These are phyloP conservation scores for Lophiotrema nucula DNA, from an alignment of 495 filamentous ascomycete species.

Conservation along the genomic window DNA sequence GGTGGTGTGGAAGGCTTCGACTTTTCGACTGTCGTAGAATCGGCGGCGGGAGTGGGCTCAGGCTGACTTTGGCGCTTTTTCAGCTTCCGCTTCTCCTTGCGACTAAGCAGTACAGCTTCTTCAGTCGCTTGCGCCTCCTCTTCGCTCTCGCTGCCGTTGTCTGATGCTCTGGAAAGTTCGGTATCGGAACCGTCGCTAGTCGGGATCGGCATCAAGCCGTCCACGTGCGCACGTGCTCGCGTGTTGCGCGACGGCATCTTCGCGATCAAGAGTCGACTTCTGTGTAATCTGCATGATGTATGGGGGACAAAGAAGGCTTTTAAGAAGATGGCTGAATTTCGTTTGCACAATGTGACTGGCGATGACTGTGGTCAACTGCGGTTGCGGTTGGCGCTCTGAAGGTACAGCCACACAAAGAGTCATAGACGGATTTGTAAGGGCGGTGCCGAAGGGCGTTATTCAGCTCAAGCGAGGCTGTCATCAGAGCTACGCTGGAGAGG, in stretches of 20 bases:
- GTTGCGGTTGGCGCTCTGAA: background rate
- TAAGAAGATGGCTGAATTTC: no score
- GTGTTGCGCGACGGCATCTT: constrained; percentile 25
- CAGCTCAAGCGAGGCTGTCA: no score
- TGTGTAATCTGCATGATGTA: background rate
- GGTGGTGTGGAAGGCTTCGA: background rate
- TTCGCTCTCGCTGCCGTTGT: background rate
- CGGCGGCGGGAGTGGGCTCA: background rate
- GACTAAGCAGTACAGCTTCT: background rate
- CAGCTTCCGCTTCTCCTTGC: constrained; percentile 17
- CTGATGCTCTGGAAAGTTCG: background rate
- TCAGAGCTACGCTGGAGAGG: no score
- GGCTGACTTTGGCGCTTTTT: constrained; percentile 12
- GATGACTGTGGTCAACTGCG: background rate
- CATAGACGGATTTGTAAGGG: constrained; percentile 25
- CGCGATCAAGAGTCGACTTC: no score
- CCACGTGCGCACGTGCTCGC: constrained; percentile 30
- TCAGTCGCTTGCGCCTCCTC: constrained; percentile 6
- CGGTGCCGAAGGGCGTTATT: no score
- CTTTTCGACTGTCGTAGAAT: background rate
- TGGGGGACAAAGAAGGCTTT: background rate
- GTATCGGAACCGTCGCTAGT: background rate
- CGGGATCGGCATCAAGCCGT: background rate
- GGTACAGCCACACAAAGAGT: constrained; percentile 33
- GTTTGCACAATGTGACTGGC: no score